A percentile compares a stretch with the other conserved stretches of the same genome.
Evolutionary conservation across 495 filamentous ascomycete genomes (phyloP).

Genomic region (Penicillium diatomitis): DNA sequence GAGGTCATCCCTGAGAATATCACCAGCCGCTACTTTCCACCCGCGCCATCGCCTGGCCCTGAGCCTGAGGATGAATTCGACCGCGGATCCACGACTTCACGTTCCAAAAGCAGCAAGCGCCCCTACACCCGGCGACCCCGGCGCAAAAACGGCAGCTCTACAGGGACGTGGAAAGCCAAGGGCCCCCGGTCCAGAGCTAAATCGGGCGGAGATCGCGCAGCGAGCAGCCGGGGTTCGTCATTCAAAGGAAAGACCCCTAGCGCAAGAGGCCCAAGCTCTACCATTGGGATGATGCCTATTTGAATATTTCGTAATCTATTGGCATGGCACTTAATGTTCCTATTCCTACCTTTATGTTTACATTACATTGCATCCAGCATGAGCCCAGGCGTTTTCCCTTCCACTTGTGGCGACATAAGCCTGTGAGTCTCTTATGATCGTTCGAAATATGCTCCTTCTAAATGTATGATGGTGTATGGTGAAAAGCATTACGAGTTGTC

Average conservation of each 20-base stretch:
- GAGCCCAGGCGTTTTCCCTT: conserved; percentile 12
- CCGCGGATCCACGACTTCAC: conserved; percentile 10
- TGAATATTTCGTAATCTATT: conserved; percentile 4
- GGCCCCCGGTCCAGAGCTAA: conserved; percentile 18
- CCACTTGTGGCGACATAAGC: not conserved
- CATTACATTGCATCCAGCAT: not conserved
- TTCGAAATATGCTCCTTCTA: too few species aligned
- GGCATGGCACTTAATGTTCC: too few species aligned
- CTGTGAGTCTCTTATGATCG: too few species aligned
- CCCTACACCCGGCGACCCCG: conserved; percentile 19
- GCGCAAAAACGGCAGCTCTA: conserved; percentile 20
- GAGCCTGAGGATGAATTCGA: conserved; percentile 19
- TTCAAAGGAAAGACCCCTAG: conserved; percentile 15
- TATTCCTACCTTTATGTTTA: conserved; percentile 1
- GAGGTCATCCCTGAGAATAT: conserved; percentile 6
- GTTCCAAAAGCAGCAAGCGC: conserved; percentile 21
- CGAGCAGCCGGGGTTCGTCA: conserved; percentile 10
- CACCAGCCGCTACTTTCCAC: conserved; percentile 41
- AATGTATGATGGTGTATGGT: not conserved
- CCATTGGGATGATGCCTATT: conserved; percentile 41
- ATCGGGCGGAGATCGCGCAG: conserved; percentile 13
- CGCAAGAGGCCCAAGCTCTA: conserved; percentile 24
- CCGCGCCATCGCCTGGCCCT: conserved; percentile 15
- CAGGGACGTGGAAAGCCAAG: conserved; percentile 19
- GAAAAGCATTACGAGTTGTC: not conserved